phyloP scores from a whole-genome alignment of 306 rosid species.

The Trifolium fragiferum region DNA sequence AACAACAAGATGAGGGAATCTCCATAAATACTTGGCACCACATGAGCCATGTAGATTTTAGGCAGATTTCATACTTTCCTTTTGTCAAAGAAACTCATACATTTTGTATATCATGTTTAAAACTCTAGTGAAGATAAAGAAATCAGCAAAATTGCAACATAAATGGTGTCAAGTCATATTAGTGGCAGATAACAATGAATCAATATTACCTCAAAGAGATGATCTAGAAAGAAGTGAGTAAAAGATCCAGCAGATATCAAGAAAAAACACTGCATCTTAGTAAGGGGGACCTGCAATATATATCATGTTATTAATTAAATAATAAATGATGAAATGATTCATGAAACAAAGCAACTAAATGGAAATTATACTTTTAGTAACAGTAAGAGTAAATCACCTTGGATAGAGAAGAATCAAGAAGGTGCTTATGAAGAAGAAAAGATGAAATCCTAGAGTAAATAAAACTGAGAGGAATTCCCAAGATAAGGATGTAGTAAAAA shows the following conservation, averaged over 20 bases:
- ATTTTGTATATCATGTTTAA: too few species aligned
- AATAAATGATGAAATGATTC: background rate
- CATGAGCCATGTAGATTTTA: too few species aligned
- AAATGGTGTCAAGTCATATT: too few species aligned
- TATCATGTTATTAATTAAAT: background rate
- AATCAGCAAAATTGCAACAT: background rate
- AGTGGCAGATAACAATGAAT: background rate
- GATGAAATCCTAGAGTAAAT: slow-evolving; percentile 73
- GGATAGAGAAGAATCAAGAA: slow-evolving; percentile 70
- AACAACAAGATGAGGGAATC: too few species aligned
- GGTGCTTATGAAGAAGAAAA: slow-evolving; percentile 48
- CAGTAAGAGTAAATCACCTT: slow-evolving; percentile 48
- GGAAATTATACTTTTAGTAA: background rate
- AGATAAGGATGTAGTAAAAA: slow-evolving; percentile 57
- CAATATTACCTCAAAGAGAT: slow-evolving; percentile 78
- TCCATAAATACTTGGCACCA: too few species aligned
- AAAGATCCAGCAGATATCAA: slow-evolving; percentile 85
- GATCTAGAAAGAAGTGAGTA: slow-evolving; percentile 84
- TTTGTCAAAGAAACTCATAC: too few species aligned
- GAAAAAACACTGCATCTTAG: slow-evolving; percentile 70
- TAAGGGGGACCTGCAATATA: slow-evolving; percentile 64
- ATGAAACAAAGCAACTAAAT: background rate
- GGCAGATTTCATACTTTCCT: too few species aligned
- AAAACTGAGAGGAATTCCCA: slow-evolving; percentile 73
- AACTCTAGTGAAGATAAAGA: too few species aligned